phyloP scores from a whole-genome alignment of 768 basidiomycete genomes.

The Coprinopsis strossmayeri region DNA sequence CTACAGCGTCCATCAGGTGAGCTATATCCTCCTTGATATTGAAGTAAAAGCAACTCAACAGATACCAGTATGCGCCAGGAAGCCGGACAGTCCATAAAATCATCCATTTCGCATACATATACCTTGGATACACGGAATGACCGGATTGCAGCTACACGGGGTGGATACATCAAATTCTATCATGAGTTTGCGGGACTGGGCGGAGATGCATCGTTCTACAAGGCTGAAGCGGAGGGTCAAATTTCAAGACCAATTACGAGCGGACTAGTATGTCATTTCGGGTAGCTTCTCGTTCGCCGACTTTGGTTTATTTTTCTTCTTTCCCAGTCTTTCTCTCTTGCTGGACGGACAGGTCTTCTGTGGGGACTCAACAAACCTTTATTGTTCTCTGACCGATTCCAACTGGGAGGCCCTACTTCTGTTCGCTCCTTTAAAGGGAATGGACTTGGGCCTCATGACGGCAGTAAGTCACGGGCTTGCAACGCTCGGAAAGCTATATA shows the following conservation, averaged over 20 bases:
- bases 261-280: conserved; percentile 45
- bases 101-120: conserved; percentile 75
- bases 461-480: conserved; percentile 36
- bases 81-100: conserved; percentile 78
- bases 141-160: conserved; percentile 52
- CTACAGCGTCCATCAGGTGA: conserved; percentile 79
- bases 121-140: conserved; percentile 73
- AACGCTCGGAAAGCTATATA: background rate
- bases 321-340: conserved; percentile 64
- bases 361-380: conserved; percentile 44
- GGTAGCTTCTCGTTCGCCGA: background rate
- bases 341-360: conserved; percentile 66
- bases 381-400: conserved; percentile 81
- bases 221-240: conserved; percentile 62
- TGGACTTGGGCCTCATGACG: conserved; percentile 72
- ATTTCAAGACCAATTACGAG: conserved; percentile 49
- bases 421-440: conserved; percentile 74
- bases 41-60: background rate
- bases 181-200: conserved; percentile 62
- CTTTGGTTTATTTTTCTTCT: background rate
- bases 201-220: conserved; percentile 73
- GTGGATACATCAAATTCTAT: conserved; percentile 53
- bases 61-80: conserved; percentile 67
- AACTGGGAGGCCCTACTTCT: conserved; percentile 86
- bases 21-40: conserved; percentile 12